Evolutionary conservation across 257 asterid genomes (phyloP).

Genomic region (Capsicum chinense): DNA sequence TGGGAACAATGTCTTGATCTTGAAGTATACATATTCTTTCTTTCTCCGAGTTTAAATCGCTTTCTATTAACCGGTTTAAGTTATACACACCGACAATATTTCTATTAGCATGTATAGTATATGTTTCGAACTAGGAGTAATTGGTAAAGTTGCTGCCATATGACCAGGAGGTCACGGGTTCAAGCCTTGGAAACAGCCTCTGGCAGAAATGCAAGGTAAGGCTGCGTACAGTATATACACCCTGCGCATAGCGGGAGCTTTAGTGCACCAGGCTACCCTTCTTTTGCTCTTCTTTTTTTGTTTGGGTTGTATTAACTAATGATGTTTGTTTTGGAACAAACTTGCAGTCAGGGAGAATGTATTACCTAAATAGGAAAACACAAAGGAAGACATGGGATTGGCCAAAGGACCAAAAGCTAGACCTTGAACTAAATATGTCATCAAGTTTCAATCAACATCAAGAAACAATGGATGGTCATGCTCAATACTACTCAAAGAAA

Average conservation of each 20-base stretch:
- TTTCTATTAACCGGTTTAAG: neutral
- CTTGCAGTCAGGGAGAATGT: conserved; percentile 60
- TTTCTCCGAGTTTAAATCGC: neutral
- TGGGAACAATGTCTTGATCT: conserved; percentile 80
- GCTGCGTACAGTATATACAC: too few relatives aligned
- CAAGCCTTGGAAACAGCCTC: too few relatives aligned
- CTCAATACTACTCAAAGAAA: neutral
- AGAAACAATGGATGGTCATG: conserved; percentile 8
- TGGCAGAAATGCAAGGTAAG: too few relatives aligned
- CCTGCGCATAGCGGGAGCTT: too few relatives aligned
- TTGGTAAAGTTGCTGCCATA: neutral
- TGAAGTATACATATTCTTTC: conserved; percentile 41
- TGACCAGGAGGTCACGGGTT: too few relatives aligned
- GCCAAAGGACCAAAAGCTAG: conserved; percentile 55
- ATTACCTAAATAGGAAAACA: conserved; percentile 55
- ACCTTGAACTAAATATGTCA: conserved; percentile 57
- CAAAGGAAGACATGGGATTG: conserved; percentile 51
- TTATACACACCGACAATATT: neutral
- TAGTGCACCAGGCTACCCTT: too few relatives aligned
- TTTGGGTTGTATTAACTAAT: neutral
- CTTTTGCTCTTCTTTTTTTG: neutral
- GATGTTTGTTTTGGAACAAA: neutral
- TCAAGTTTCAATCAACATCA: conserved; percentile 33
- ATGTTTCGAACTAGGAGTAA: neutral
- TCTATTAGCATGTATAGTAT: neutral